Evolutionary conservation across 345 rosid genomes (phyloP).

Genomic region (Eucalyptus tenuipes): DNA sequence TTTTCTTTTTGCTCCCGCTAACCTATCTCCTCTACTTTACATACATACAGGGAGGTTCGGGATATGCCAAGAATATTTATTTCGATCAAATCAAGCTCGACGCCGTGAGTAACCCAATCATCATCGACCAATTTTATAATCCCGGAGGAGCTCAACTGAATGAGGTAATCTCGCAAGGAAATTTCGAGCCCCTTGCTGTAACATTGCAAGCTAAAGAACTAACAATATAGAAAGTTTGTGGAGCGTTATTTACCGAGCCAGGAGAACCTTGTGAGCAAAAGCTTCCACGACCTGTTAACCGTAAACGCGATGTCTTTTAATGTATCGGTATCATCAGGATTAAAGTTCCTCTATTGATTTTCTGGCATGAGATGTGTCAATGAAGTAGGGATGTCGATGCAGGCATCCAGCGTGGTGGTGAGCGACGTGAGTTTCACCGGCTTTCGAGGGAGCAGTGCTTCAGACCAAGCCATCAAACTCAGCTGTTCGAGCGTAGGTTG

Average conservation of each 20-base stretch:
- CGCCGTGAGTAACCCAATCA: constrained; percentile 2
- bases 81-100: constrained; percentile 7
- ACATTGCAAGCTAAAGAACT: background rate
- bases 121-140: constrained; percentile 14
- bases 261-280: background rate
- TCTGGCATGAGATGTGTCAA: background rate
- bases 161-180: background rate
- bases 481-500: constrained; percentile 17
- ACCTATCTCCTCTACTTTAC: background rate
- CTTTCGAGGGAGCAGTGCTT: constrained; percentile 4
- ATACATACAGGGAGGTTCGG: constrained; percentile 7
- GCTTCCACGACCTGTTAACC: background rate
- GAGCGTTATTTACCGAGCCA: background rate
- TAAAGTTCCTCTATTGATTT: background rate
- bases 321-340: background rate
- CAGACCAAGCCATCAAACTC: constrained; percentile 4
- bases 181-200: no score
- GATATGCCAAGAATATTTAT: constrained; percentile 1
- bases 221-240: background rate
- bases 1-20: background rate
- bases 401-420: background rate
- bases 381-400: background rate
- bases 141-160: background rate
- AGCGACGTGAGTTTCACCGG: background rate
- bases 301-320: background rate